Base-by-base conservation (phyloP, 2,329 filamentous ascomycete genomes). In the Ophiostoma sp. region DNA sequence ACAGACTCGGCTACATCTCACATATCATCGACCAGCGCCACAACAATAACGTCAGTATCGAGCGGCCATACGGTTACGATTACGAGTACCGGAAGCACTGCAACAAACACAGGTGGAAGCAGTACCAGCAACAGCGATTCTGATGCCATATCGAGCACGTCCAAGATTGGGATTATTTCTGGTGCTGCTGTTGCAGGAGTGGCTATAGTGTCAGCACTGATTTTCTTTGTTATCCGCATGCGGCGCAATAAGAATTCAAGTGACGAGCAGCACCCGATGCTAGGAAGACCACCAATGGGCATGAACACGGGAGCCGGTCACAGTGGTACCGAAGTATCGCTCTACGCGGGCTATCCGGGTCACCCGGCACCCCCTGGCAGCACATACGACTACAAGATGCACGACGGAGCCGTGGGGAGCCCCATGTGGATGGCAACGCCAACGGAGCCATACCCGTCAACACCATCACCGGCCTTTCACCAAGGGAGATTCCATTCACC, bases 201-300 rank as follows among this genome's bases (percentile, higher is more conserved):
- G 1, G 73, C 73, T 7, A 68, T 76, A 36, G 3, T 77, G 3
- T 74, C 73, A 3, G 73, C 69, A 0, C 71, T 68, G 0, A 33
- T 75, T 1, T 69, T 72, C 7, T 75, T 75, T 71, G 71, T 76
- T 15, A 35, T 77, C 11, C 75, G 76, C 10, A 72, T 74, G 62
- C 72, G 75, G 39, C 74, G 73, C 64, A 73, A 69, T 35, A 75
- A 72, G 36, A 67, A 71, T 15, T 5, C n/a, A 4, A 44, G 15
- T 67, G 76, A 78, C 35, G 76, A 79, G 70, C 74, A 75, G 35
- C 76, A 75, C 44, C 76, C 76, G 7, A 77, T 79, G 76, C 74
- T 78, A 17, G 48, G 31, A 67, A 27, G 62, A 39, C 20, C 62
- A 57, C 4, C 27, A 1, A 33, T 31, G 13, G 68, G 62, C 20